Evolutionary conservation across 2,329 filamentous ascomycete genomes (phyloP).

Genomic region (Penicillium sp.): DNA sequence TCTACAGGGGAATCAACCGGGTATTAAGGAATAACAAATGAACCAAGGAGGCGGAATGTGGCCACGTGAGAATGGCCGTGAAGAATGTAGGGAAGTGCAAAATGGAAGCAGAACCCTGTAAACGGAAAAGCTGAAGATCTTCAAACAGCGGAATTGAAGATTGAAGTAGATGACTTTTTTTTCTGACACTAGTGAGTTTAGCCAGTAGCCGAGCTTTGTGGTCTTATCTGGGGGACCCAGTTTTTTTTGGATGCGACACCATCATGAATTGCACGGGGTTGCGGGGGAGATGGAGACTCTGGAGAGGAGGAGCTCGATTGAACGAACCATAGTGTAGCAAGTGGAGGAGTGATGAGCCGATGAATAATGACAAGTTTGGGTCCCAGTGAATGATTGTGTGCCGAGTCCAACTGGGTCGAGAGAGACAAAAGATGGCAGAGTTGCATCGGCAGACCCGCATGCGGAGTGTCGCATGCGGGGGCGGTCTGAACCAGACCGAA

Average conservation of each 20-base stretch:
- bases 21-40: conserved; percentile 1
- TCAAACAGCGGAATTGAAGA: neutral
- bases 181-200: neutral
- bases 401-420: too few species aligned
- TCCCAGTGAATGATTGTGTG: too few species aligned
- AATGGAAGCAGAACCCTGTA: neutral
- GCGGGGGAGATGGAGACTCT: conserved; percentile 6
- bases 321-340: neutral
- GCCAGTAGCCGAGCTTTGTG: conserved; percentile 9
- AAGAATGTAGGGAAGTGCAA: conserved; percentile 1
- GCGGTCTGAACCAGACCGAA: neutral
- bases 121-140: neutral
- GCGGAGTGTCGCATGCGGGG: conserved; percentile 19
- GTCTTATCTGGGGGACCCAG: conserved; percentile 8
- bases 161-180: neutral
- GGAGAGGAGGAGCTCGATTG: neutral
- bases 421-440: neutral
- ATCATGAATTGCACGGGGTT: neutral
- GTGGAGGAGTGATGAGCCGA: neutral
- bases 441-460: conserved; percentile 18
- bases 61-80: conserved; percentile 5
- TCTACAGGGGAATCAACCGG: neutral
- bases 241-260: conserved; percentile 4
- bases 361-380: too few species aligned
- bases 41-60: conserved; percentile 8